Conservation (phyloP, 2,329 filamentous ascomycete species). For the Penicillium sp. region DNA sequence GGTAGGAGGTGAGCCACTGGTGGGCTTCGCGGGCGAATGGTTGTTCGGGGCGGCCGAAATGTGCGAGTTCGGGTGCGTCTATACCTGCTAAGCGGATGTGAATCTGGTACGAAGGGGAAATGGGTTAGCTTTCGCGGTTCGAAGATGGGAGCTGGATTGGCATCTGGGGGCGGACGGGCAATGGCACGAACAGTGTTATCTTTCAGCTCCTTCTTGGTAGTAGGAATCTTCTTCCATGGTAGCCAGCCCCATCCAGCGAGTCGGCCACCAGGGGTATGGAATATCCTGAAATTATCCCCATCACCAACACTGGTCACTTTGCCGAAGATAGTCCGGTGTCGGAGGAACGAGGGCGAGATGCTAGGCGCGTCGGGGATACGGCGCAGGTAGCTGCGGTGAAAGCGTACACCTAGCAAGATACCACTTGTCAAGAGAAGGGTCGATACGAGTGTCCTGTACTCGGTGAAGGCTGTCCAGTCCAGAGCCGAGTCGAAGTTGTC, state of each 20-base stretch:
- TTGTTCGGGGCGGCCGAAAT: constrained; percentile 88
- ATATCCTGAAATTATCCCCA: constrained; percentile 93
- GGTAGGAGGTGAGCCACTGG: constrained; percentile 73
- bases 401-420: constrained; percentile 38
- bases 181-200: constrained; percentile 69
- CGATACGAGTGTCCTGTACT: constrained; percentile 40
- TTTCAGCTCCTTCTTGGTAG: constrained; percentile 67
- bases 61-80: constrained; percentile 88
- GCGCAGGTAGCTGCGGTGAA: constrained; percentile 65
- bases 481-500: constrained; percentile 47
- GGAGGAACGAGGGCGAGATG: constrained; percentile 74
- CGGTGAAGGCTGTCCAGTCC: constrained; percentile 43
- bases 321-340: constrained; percentile 75
- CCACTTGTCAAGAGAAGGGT: constrained; percentile 42
- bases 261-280: constrained; percentile 89
- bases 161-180: constrained; percentile 1
- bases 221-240: constrained; percentile 69
- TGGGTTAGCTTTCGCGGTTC: not conserved
- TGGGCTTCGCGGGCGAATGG: constrained; percentile 81
- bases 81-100: constrained; percentile 86
- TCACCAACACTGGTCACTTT: constrained; percentile 92
- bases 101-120: constrained; percentile 55
- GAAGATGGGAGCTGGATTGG: not conserved
- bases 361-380: constrained; percentile 77
- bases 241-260: constrained; percentile 92